phyloP scores from a whole-genome alignment of 345 rosid genomes.

The Euclidium syriacum region DNA sequence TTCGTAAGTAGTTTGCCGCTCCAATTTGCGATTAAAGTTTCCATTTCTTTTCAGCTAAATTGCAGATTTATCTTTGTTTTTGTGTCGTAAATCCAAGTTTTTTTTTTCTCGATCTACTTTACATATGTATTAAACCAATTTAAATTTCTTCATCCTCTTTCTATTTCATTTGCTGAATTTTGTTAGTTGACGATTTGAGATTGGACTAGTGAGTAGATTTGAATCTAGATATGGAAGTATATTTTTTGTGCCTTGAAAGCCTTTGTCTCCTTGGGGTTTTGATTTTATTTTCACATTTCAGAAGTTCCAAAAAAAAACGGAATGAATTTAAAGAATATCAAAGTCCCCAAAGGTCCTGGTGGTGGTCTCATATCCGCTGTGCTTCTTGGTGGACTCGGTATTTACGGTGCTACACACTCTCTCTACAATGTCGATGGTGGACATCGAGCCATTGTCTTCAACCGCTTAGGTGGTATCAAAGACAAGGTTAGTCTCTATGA shows the following conservation, averaged over 20 bases:
- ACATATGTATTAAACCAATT: not conserved
- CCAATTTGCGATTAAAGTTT: too few species aligned
- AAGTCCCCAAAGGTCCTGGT: conserved; percentile 72
- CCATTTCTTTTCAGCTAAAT: not conserved
- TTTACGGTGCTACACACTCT: conserved; percentile 43
- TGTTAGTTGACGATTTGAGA: not conserved
- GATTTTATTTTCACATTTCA: not conserved
- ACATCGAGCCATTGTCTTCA: conserved; percentile 24
- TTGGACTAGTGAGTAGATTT: not conserved
- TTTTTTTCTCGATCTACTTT: not conserved
- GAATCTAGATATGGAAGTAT: not conserved
- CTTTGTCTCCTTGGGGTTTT: too few species aligned
- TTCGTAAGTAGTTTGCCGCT: too few species aligned
- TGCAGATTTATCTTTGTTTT: not conserved
- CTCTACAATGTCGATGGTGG: conserved; percentile 30
- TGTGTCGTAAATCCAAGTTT: not conserved
- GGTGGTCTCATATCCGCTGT: conserved; percentile 50
- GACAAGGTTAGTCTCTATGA: conserved; percentile 22
- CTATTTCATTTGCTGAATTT: not conserved
- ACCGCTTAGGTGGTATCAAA: conserved; percentile 21
- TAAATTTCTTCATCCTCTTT: not conserved
- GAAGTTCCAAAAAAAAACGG: conserved; percentile 14
- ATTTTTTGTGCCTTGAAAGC: not conserved
- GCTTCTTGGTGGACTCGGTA: conserved; percentile 56
- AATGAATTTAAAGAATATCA: conserved; percentile 53